A percentile compares a stretch with the other conserved stretches of the same genome.
phyloP scores from a whole-genome alignment of 2,329 filamentous ascomycete species.

The Coniochaeta sp. region DNA sequence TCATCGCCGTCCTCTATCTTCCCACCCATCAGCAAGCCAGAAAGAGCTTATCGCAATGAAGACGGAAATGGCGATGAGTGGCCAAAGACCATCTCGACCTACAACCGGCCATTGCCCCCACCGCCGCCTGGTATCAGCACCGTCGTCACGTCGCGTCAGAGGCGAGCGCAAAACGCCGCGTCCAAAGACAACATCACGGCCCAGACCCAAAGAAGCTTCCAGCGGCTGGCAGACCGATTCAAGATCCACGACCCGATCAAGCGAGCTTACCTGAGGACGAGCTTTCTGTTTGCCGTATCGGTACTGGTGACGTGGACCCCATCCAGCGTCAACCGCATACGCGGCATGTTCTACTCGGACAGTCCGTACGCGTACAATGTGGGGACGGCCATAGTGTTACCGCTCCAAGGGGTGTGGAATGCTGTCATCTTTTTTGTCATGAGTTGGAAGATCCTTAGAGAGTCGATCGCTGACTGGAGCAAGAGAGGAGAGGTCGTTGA shows the following conservation, averaged over 20 bases:
- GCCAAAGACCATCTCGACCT: background rate
- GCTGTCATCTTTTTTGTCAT: slow-evolving; percentile 9
- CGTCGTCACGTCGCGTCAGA: background rate
- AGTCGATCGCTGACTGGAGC: slow-evolving; percentile 3
- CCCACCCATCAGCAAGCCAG: slow-evolving; percentile 2
- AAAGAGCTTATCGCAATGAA: background rate
- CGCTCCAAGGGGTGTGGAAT: slow-evolving; percentile 12
- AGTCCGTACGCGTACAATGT: slow-evolving; percentile 5
- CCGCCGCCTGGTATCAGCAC: background rate
- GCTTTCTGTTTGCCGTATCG: slow-evolving; percentile 7
- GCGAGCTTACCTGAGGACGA: slow-evolving; percentile 9
- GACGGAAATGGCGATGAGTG: background rate
- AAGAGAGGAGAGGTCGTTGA: background rate
- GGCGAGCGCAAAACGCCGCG: background rate
- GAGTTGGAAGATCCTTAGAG: slow-evolving; percentile 5
- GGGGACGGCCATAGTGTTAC: slow-evolving; percentile 6
- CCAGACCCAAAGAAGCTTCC: background rate
- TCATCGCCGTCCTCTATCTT: background rate
- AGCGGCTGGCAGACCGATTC: slow-evolving; percentile 4
- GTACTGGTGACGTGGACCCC: slow-evolving; percentile 10
- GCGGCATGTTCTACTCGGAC: slow-evolving; percentile 3
- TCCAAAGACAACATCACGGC: background rate
- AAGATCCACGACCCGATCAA: slow-evolving; percentile 7
- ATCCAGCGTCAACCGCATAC: slow-evolving; percentile 6
- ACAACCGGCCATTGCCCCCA: background rate